A percentile compares a stretch with the other conserved stretches of the same genome.
These are phyloP conservation scores for Clavariopsis aquatica DNA, from an alignment of 495 filamentous ascomycete species.

Conservation along the genomic window DNA sequence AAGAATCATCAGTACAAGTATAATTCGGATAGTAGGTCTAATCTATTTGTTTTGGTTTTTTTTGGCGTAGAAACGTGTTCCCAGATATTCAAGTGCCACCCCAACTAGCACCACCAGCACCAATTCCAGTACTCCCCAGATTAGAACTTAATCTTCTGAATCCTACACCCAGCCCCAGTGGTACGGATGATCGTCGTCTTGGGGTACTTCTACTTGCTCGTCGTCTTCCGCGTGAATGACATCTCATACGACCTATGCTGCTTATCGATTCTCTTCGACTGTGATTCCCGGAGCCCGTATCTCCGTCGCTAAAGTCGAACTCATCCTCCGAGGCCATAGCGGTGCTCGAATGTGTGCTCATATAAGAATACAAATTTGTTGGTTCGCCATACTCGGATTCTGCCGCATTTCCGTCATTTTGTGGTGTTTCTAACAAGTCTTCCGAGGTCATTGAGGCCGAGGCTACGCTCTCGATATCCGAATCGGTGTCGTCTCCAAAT, in stretches of 20 bases:
- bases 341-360: conserved; percentile 25
- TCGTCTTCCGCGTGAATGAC: conserved; percentile 15
- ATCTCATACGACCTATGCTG: conserved; percentile 9
- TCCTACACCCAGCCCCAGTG: conserved; percentile 37
- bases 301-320: conserved; percentile 64
- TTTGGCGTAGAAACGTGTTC: too few species aligned
- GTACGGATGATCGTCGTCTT: conserved; percentile 31
- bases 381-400: conserved; percentile 38
- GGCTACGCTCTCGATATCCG: conserved; percentile 42
- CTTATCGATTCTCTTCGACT: not conserved
- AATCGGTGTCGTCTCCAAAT: conserved; percentile 54
- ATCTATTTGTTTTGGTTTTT: too few species aligned
- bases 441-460: conserved; percentile 10
- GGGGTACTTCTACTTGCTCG: conserved; percentile 3
- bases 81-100: conserved; percentile 21
- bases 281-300: conserved; percentile 25
- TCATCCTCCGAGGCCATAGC: conserved; percentile 50
- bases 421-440: conserved; percentile 14
- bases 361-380: conserved; percentile 27
- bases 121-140: conserved; percentile 34
- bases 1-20: too few species aligned
- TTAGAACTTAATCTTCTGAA: conserved; percentile 39
- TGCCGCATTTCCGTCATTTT: conserved; percentile 19
- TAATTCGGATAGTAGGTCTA: too few species aligned
- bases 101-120: conserved; percentile 29